Conservation (phyloP, 2,329 filamentous ascomycete genomes). For the Trichophyton equinum region DNA sequence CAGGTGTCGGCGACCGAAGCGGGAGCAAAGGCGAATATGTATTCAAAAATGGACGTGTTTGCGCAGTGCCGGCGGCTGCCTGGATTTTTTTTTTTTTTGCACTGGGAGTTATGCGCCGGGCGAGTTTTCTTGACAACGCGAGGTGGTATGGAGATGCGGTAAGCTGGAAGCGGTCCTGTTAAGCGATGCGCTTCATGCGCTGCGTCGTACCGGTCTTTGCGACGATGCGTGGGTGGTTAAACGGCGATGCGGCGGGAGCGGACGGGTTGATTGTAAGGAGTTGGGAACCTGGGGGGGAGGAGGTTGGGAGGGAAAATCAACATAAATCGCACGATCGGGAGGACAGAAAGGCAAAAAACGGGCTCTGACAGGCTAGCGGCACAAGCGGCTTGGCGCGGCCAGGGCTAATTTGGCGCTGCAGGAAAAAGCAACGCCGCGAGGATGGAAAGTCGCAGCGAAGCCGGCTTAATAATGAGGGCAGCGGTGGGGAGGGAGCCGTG, state of each 20-base stretch:
- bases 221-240: neutral
- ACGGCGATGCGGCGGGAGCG: neutral
- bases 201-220: conserved; percentile 3
- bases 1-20: neutral
- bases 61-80: neutral
- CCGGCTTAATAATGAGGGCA: neutral
- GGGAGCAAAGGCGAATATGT: neutral
- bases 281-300: neutral
- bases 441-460: neutral
- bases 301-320: conserved; percentile 3
- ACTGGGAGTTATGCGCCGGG: conserved; percentile 5
- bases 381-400: conserved; percentile 1
- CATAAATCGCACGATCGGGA: conserved; percentile 2
- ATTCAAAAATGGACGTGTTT: neutral
- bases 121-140: neutral
- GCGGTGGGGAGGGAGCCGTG: neutral
- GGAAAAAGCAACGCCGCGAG: neutral
- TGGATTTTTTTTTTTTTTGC: conserved; percentile 5
- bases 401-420: neutral
- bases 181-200: conserved; percentile 2
- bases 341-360: conserved; percentile 2
- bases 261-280: neutral
- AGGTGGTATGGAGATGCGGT: neutral
- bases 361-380: conserved; percentile 2
- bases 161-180: conserved; percentile 5